Evolutionary conservation across 2,329 filamentous ascomycete genomes (phyloP), one percentile per base, ranked within the genome.

Genomic region (Clonostachys rhizophaga): DNA sequence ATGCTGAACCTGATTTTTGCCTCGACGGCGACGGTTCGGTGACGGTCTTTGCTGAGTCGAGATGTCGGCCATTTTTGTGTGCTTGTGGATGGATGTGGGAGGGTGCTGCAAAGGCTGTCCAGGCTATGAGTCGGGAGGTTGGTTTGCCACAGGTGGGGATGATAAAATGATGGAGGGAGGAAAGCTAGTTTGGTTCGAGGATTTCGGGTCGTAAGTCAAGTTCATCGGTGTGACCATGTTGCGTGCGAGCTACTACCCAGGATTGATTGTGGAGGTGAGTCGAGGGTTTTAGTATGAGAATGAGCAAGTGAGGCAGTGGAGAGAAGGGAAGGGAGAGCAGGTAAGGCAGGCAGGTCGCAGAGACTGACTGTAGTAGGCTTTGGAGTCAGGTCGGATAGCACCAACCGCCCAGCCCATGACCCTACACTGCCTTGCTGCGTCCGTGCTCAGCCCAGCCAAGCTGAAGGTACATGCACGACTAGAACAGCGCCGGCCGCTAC

Each of bases 1-100:
- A 54, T 52, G 56, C 59, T 53, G 71, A 60, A 53, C 69, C 61
- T 59, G 65, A 55, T 58, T 69, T 60, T 59, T 72, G 66, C 54
- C 70, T 58, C 65, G 60, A 45, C 65, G 66, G 37, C 66, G 66
- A 37, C 58, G 59, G 33, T 67, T 61, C 42, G 65, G 68, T 33
- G 58, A 57, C 49, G 61, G 64, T 44, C 56, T 50, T 49, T 64
- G 36, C 17, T 39, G 65, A 48, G 58, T 57, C 43, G 59, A 52
- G 24, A 55, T 54, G 48, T 65, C 62, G 52, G 62, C 61, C 66
- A 69, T 69, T 43, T 44, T 55, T 49, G 49, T 45, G 33, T 18
- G 33, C 30, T 44, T 40, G 45, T 41, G 41, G 17, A 37, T 44
- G 20, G 20, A 13, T 46, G 40, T 34, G 44, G 24, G 24, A 30